phyloP scores from a whole-genome alignment of 306 rosid species.

The Oemleria cerasiformis region DNA sequence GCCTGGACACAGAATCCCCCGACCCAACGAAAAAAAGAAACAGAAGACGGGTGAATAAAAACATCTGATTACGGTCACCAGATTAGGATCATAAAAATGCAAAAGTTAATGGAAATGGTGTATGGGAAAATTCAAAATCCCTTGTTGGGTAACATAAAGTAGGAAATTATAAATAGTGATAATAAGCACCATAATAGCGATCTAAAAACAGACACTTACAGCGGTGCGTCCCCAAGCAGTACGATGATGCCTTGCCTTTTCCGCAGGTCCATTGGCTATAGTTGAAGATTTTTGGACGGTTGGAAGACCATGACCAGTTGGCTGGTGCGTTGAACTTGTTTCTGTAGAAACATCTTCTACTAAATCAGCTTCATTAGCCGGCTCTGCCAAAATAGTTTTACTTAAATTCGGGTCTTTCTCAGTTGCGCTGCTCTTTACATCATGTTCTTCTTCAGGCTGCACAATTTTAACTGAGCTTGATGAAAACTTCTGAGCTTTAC shows the following conservation, averaged over 20 bases:
- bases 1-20: slow-evolving; percentile 51
- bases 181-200: slow-evolving; percentile 13
- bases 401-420: slow-evolving; percentile 30
- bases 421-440: slow-evolving; percentile 20
- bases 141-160: slow-evolving; percentile 15
- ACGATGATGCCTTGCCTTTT: slow-evolving; percentile 30
- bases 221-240: slow-evolving; percentile 61
- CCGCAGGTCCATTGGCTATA: slow-evolving; percentile 39
- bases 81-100: slow-evolving; percentile 8
- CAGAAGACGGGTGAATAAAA: slow-evolving; percentile 1
- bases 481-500: slow-evolving; percentile 30
- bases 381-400: slow-evolving; percentile 26
- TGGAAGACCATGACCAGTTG: slow-evolving; percentile 33
- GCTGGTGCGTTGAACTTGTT: slow-evolving; percentile 26
- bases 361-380: slow-evolving; percentile 32
- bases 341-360: slow-evolving; percentile 31
- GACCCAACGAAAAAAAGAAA: slow-evolving; percentile 8
- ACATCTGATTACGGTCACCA: not conserved
- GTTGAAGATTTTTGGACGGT: slow-evolving; percentile 51
- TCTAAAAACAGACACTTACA: slow-evolving; percentile 54
- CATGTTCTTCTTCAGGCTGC: slow-evolving; percentile 25
- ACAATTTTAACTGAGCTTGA: slow-evolving; percentile 34
- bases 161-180: slow-evolving; percentile 19
- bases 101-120: slow-evolving; percentile 2
- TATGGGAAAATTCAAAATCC: slow-evolving; percentile 12